Percentiles rank a stretch among this genome's conserved stretches.
phyloP scores from a whole-genome alignment of 371 early-diverging fungal species.

The Fennellomyces sp. region DNA sequence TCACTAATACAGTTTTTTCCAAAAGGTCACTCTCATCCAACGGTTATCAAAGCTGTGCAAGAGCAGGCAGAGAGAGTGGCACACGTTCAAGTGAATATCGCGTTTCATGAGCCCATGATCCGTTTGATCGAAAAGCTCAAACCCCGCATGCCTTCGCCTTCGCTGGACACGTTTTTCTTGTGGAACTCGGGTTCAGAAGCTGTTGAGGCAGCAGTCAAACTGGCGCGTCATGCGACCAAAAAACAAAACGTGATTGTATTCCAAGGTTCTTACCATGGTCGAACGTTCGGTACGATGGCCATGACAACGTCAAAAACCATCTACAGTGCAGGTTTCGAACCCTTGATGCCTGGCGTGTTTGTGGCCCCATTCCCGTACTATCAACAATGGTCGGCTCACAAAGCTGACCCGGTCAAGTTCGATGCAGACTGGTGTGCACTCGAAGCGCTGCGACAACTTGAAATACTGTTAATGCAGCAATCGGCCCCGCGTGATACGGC shows the following conservation, averaged over 20 bases:
- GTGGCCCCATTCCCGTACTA: constrained; percentile 56
- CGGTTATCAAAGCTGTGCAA: constrained; percentile 63
- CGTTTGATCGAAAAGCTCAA: constrained; percentile 48
- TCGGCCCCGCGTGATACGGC: constrained; percentile 61
- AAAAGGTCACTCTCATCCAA: constrained; percentile 50
- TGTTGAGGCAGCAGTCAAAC: constrained; percentile 62
- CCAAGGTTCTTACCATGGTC: constrained; percentile 60
- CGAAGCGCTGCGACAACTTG: constrained; percentile 48
- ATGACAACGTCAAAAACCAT: constrained; percentile 61
- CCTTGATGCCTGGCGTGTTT: constrained; percentile 62
- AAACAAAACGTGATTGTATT: constrained; percentile 57
- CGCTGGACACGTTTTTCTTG: constrained; percentile 59
- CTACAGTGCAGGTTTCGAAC: constrained; percentile 52
- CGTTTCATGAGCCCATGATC: constrained; percentile 58
- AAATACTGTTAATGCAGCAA: constrained; percentile 51
- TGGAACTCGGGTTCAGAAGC: constrained; percentile 66
- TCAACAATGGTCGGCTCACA: constrained; percentile 49
- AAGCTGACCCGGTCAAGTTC: constrained; percentile 40
- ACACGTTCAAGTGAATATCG: constrained; percentile 60
- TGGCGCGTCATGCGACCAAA: constrained; percentile 60
- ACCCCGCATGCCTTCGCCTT: constrained; percentile 47
- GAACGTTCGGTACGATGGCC: constrained; percentile 61
- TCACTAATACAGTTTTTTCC: too few relatives aligned
- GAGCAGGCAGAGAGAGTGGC: constrained; percentile 53
- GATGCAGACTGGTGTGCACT: constrained; percentile 47